Conservation (phyloP, 2,329 filamentous ascomycete species). For the Aspergillus costaricaensis region DNA sequence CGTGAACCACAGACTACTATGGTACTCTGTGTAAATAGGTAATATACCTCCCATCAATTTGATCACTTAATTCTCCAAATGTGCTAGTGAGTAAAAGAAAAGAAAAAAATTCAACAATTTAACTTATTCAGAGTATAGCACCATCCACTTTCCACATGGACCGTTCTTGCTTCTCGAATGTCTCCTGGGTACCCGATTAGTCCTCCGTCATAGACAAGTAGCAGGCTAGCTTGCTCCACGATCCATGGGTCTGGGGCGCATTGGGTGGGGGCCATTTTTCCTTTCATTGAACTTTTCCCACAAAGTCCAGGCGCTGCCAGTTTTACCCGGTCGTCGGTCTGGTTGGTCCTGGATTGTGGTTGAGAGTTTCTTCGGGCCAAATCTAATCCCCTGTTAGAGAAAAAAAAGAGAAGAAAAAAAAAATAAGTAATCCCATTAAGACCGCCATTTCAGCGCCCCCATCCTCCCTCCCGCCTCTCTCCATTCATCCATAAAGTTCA, state of each 20-base stretch:
- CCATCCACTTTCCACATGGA: constrained; percentile 6
- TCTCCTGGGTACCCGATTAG: not conserved
- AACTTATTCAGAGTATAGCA: not conserved
- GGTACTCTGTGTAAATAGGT: not conserved
- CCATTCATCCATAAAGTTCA: not conserved
- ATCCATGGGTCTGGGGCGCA: constrained; percentile 18
- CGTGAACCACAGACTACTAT: not conserved
- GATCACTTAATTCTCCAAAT: not conserved
- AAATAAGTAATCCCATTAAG: not conserved
- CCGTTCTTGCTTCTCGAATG: constrained; percentile 6
- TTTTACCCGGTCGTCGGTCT: not conserved
- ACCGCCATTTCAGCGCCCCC: constrained; percentile 5
- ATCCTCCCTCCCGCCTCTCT: not conserved
- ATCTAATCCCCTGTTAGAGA: not conserved
- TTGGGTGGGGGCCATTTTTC: constrained; percentile 15
- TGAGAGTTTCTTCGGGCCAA: not conserved
- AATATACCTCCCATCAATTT: not conserved
- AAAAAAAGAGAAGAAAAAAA: not conserved
- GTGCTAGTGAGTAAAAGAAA: too few relatives aligned
- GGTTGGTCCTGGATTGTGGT: not conserved
- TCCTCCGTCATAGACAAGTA: constrained; percentile 5
- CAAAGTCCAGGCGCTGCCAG: constrained; percentile 4
- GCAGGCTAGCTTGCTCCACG: constrained; percentile 12
- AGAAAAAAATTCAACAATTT: not conserved
- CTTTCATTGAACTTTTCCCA: constrained; percentile 5